Evolutionary conservation across 192 early-diverging fungal genomes (phyloP), one percentile per base, ranked within the genome.

Genomic region (Obelidium mucronatum): DNA sequence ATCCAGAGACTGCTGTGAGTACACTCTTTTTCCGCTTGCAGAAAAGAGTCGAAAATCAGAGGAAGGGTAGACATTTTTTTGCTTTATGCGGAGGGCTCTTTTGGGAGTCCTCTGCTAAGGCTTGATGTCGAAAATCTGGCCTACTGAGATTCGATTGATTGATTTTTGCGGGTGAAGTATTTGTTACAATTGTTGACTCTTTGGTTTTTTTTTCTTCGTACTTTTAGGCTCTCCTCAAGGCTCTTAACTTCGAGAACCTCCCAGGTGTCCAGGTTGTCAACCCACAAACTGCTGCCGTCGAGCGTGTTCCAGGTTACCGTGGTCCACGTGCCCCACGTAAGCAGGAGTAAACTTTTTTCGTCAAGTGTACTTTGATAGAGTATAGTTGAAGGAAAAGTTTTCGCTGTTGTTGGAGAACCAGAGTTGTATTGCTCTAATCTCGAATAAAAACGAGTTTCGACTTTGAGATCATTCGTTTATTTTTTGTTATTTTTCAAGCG

Each of bases 211-310:
- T 13, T 79, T 53, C 76, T 81, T 53, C 3, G 48, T 52, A 54
- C n/a, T n/a, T 51, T 33, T 78, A 92, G 93, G 92, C 90, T 67
- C 91, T 99, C 83, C 91, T 99, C 84, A 99, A 99, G 93, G 87
- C 92, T 72, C 87, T 98, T 80, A 95, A 95, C 93, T 93, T 97
- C 84, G 97, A 98, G 80, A 92, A 91, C 85, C 84, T 99, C 78
- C 83, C 91, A 63, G 93, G 93, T 73, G 90, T 99, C 81, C 82
- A 83, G 63, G 91, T 94, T 78, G 84, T 88, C 56, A 77, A 79
- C 51, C 79, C 80, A 31, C 53, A 73, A 62, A 72, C 66, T 51
- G 65, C 68, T 56, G 54, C 66, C 24, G 73, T 54, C 4, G 79
- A 78, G 51, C 82, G 82, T 70, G 76, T 83, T 28, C 68, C 67